phyloP scores from a whole-genome alignment of 768 basidiomycete species.

The Cyclocybe cylindracea region DNA sequence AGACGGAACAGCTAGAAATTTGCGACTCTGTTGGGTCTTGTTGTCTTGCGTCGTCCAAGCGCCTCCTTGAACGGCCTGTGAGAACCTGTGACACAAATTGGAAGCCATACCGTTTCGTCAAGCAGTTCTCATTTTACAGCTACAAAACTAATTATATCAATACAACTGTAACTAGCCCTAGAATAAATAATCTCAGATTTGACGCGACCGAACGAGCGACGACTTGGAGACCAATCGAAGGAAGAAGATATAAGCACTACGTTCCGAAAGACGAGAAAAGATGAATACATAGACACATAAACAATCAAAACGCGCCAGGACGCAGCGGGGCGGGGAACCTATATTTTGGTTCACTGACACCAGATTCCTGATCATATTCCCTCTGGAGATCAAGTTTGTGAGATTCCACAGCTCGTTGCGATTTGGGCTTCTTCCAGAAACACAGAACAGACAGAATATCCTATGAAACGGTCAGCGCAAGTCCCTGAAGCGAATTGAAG shows the following conservation, averaged over 20 bases:
- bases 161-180: too few species aligned
- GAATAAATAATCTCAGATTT: too few species aligned
- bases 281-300: background rate
- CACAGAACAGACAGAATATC: slow-evolving; percentile 37
- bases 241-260: too few species aligned
- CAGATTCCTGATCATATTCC: slow-evolving; percentile 13
- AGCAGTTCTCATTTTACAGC: too few species aligned
- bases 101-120: too few species aligned
- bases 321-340: background rate
- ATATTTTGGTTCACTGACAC: background rate
- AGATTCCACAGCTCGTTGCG: slow-evolving; percentile 10
- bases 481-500: background rate
- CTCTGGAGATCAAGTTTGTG: slow-evolving; percentile 13
- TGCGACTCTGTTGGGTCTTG: slow-evolving; percentile 36
- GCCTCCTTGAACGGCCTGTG: background rate
- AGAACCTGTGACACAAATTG: background rate
- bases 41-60: slow-evolving; percentile 12
- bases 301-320: background rate
- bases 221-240: too few species aligned
- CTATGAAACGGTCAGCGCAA: slow-evolving; percentile 14
- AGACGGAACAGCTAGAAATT: slow-evolving; percentile 30
- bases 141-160: too few species aligned
- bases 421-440: slow-evolving; percentile 32
- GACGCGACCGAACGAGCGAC: too few species aligned
- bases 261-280: too few species aligned